Conservation (phyloP, 1,284 basidiomycete species). For the Cutaneotrichosporon sp. region DNA sequence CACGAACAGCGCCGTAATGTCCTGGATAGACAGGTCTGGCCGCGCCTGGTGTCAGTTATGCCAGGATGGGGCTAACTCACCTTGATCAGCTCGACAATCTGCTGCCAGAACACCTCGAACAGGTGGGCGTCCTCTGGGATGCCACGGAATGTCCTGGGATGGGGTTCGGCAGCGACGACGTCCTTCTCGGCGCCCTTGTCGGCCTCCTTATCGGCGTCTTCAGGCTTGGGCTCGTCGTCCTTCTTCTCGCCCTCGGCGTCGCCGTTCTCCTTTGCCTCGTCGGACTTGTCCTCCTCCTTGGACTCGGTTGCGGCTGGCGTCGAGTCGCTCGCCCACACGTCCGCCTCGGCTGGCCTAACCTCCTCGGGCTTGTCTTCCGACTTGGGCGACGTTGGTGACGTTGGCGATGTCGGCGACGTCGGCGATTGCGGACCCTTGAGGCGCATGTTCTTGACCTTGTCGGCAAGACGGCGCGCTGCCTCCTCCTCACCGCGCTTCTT, state of each 20-base stretch:
- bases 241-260: conserved; percentile 7
- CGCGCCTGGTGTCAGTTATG: conserved; percentile 60
- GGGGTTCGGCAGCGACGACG: not conserved
- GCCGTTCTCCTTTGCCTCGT: conserved; percentile 17
- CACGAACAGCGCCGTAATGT: conserved; percentile 86
- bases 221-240: conserved; percentile 9
- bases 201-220: conserved; percentile 16
- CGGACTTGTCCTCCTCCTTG: not conserved
- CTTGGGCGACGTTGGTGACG: conserved; percentile 19
- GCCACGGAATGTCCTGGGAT: conserved; percentile 64
- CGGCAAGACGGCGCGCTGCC: conserved; percentile 73
- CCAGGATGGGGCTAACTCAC: conserved; percentile 49
- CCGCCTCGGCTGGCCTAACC: conserved; percentile 36
- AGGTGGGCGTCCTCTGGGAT: conserved; percentile 85
- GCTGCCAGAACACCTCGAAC: conserved; percentile 96
- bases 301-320: conserved; percentile 10
- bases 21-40: conserved; percentile 89
- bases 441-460: conserved; percentile 61
- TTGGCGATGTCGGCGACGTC: not conserved
- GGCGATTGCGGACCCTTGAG: conserved; percentile 48
- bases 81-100: conserved; percentile 95
- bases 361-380: conserved; percentile 26
- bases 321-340: conserved; percentile 26
- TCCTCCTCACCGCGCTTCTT: conserved; percentile 84
- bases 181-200: conserved; percentile 23